Percentiles rank a stretch among this genome's conserved stretches.
Conservation (phyloP, 495 filamentous ascomycete genomes). For the Chaetomium cochliodes region DNA sequence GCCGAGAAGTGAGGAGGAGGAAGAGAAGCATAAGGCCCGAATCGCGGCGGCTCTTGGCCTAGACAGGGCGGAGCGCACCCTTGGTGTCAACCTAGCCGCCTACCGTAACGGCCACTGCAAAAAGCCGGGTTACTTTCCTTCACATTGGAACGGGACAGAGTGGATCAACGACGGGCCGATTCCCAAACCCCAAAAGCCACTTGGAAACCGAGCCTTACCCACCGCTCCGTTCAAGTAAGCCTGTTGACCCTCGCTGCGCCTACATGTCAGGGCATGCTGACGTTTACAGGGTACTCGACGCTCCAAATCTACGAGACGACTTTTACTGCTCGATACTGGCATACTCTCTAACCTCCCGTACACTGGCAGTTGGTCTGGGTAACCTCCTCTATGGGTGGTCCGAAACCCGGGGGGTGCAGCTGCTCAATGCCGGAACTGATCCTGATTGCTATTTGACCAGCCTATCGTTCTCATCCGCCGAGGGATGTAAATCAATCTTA, state of each 20-base stretch:
- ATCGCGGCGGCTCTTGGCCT: conserved; percentile 82
- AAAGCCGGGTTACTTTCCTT: conserved; percentile 22
- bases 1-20: conserved; percentile 54
- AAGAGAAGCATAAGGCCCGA: conserved; percentile 68
- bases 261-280: conserved; percentile 14
- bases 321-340: conserved; percentile 93
- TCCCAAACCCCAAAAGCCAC: conserved; percentile 30
- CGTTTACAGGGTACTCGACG: conserved; percentile 68
- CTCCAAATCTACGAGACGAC: conserved; percentile 84
- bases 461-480: conserved; percentile 79
- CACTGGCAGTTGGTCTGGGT: conserved; percentile 80
- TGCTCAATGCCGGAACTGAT: conserved; percentile 43
- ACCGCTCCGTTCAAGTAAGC: conserved; percentile 74
- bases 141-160: conserved; percentile 57
- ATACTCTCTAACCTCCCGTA: conserved; percentile 69
- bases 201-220: conserved; percentile 51
- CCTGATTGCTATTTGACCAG: conserved; percentile 64
- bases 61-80: conserved; percentile 61
- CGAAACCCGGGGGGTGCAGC: conserved; percentile 55
- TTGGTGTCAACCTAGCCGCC: conserved; percentile 42
- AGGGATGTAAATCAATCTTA: conserved; percentile 75
- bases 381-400: conserved; percentile 88
- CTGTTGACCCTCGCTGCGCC: neutral
- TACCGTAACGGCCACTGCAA: conserved; percentile 27
- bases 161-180: conserved; percentile 55